Percentiles rank a stretch among this genome's conserved stretches.
phyloP scores from a whole-genome alignment of 2,329 filamentous ascomycete species.

The Exophiala mesophila region DNA sequence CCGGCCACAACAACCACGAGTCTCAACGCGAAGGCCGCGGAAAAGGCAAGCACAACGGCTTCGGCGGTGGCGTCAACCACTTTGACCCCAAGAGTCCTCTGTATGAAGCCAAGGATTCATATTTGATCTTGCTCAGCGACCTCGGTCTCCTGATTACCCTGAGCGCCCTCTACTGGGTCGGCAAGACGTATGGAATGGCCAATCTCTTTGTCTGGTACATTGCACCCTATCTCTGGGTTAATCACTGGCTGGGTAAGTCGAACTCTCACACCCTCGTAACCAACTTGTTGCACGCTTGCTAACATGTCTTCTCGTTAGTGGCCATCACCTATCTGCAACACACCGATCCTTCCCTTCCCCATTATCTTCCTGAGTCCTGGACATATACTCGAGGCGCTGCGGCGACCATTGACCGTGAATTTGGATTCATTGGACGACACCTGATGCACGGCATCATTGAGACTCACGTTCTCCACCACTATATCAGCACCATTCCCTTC shows the following conservation, averaged over 20 bases:
- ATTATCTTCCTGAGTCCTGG: slow-evolving; percentile 84
- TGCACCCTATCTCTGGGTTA: slow-evolving; percentile 92
- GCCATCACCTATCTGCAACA: slow-evolving; percentile 97
- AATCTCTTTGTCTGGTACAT: slow-evolving; percentile 96
- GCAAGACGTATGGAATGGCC: slow-evolving; percentile 71
- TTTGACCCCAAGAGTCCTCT: slow-evolving; percentile 83
- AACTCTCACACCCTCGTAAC: slow-evolving; percentile 1
- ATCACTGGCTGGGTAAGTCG: slow-evolving; percentile 93
- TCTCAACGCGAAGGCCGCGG: slow-evolving; percentile 89
- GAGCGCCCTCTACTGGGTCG: slow-evolving; percentile 61
- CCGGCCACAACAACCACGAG: slow-evolving; percentile 92
- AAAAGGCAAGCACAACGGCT: slow-evolving; percentile 83
- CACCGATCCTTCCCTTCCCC: slow-evolving; percentile 88
- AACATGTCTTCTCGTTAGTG: slow-evolving; percentile 54
- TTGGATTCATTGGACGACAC: slow-evolving; percentile 87
- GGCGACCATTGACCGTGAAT: slow-evolving; percentile 94
- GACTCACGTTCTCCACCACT: slow-evolving; percentile 97
- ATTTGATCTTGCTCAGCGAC: slow-evolving; percentile 81
- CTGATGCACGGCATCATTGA: slow-evolving; percentile 95
- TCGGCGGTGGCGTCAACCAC: slow-evolving; percentile 81
- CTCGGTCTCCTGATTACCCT: slow-evolving; percentile 66
- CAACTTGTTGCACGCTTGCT: slow-evolving; percentile 11
- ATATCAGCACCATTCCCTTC: slow-evolving; percentile 91
- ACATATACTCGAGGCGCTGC: slow-evolving; percentile 90
- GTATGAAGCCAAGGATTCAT: slow-evolving; percentile 86